Percentiles rank a stretch among this genome's conserved stretches.
These are phyloP conservation scores for Fraxinus americana DNA, from an alignment of 257 asterid genomes.

Conservation along the genomic window DNA sequence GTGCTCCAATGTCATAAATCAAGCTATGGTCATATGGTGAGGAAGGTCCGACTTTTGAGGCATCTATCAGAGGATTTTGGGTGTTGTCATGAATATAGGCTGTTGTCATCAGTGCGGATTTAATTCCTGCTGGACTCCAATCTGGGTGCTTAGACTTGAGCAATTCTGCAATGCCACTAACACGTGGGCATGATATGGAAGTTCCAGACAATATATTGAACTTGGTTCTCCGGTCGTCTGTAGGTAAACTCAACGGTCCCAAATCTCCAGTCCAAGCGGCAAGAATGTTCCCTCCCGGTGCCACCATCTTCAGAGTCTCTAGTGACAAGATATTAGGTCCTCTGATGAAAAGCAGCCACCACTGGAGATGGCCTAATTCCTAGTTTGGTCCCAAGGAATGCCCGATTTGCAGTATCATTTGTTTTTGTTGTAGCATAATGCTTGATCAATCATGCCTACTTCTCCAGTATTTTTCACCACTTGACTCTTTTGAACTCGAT, in stretches of 20 bases:
- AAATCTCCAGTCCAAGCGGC: constrained; percentile 84
- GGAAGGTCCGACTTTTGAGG: constrained; percentile 51
- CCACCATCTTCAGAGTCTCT: constrained; percentile 82
- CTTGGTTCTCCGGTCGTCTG: constrained; percentile 65
- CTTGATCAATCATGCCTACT: constrained; percentile 79
- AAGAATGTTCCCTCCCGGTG: constrained; percentile 93
- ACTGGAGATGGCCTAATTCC: constrained; percentile 76
- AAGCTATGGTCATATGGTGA: constrained; percentile 81
- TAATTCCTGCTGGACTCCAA: constrained; percentile 89
- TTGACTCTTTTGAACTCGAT: constrained; percentile 88
- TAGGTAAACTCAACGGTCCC: constrained; percentile 80
- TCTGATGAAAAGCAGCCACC: constrained; percentile 92
- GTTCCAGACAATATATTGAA: constrained; percentile 92
- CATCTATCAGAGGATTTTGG: constrained; percentile 53
- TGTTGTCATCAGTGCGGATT: constrained; percentile 90
- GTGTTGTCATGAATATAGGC: constrained; percentile 78
- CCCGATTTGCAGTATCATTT: constrained; percentile 59
- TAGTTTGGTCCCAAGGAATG: constrained; percentile 71
- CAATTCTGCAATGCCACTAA: constrained; percentile 84
- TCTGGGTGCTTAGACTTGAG: constrained; percentile 73
- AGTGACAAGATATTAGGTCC: constrained; percentile 79
- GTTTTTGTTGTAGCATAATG: constrained; percentile 39
- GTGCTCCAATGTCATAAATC: constrained; percentile 71
- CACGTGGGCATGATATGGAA: constrained; percentile 97
- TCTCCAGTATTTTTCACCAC: constrained; percentile 95